A percentile compares a stretch with the other conserved stretches of the same genome.
Evolutionary conservation across 495 filamentous ascomycete genomes (phyloP).

Genomic region (Tuber borchii): DNA sequence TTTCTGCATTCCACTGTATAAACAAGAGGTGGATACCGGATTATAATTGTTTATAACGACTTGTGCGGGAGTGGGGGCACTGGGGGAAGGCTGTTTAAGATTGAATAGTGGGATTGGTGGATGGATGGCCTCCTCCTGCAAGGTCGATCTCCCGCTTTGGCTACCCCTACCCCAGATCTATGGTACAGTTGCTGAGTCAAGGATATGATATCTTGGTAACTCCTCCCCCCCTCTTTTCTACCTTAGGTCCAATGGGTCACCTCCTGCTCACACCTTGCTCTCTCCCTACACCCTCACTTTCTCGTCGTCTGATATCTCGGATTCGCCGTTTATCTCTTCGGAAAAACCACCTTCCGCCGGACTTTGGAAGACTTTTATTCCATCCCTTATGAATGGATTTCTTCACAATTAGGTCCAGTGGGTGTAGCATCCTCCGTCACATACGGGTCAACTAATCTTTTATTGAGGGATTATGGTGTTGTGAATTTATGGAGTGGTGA

Average conservation of each 20-base stretch:
- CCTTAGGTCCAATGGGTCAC: not conserved
- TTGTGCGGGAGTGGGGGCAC: no score
- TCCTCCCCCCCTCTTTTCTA: not conserved
- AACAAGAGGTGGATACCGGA: not conserved
- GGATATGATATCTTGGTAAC: no score
- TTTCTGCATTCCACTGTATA: no score
- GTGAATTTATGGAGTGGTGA: not conserved
- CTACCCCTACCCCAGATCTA: no score
- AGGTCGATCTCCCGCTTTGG: no score
- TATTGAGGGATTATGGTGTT: not conserved
- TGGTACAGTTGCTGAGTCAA: no score
- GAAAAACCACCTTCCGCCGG: not conserved
- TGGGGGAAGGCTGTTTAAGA: no score
- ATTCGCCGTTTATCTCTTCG: not conserved
- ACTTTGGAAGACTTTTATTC: not conserved
- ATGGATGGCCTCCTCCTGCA: no score
- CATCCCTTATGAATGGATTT: not conserved
- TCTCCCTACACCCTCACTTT: not conserved
- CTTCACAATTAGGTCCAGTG: not conserved
- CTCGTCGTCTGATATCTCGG: not conserved
- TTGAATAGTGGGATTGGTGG: no score
- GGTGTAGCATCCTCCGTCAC: not conserved
- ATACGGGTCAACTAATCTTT: not conserved
- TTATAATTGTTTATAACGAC: no score
- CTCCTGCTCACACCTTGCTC: not conserved